Base-by-base conservation (phyloP, 371 early-diverging fungal genomes). In the Dinochytrium kinnereticum region DNA sequence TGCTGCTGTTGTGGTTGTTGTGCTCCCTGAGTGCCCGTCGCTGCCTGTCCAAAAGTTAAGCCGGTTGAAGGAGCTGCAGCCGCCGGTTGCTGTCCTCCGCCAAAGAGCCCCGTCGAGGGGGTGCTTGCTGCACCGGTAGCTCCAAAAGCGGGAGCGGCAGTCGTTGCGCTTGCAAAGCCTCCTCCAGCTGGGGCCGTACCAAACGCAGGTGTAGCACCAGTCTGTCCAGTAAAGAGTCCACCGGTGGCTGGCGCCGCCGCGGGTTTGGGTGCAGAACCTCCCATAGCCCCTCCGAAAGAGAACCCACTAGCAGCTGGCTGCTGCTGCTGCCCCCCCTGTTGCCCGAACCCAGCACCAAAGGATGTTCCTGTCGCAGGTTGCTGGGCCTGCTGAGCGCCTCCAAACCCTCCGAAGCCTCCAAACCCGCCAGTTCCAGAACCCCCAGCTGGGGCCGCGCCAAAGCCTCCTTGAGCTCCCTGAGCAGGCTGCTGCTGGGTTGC, bases 141-240 rank as follows among this genome's bases (percentile, higher is more conserved):
- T 24, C 66, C 57, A 55, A 68, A 75, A n/a, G 70, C 59, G 1
- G 72, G 37, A 10, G 75, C 65, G 21, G 76, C 19, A 64, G 74
- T 51, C 13, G 72, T 39, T 19, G 33, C 50, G 31, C 64, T 64
- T 1, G 68, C 61, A n/a, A 73, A 67, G 7, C 69, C 64, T 57
- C 51, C 50, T 50, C 74, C 53, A 31, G 78, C 72, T 24, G 81
- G 68, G 24, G 79, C 74, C 31, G 71, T 49, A 40, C 78, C 80
- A 73, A 78, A 76, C 10, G 78, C 70, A 77, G 82, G 81, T 44
- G 77, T 78, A 33, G 53, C 76, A 37, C 70, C 68, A 19, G 77
- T 28, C 65, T 57, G 30, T 30, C 75, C 73, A 3, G 69, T 36
- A n/a, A n/a, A n/a, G n/a, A n/a, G n/a, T n/a, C n/a, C n/a, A n/a